A percentile compares a stretch with the other conserved stretches of the same genome.
These are phyloP conservation scores for Tolypocladium album DNA, from an alignment of 2,329 filamentous ascomycete species.

Conservation along the genomic window DNA sequence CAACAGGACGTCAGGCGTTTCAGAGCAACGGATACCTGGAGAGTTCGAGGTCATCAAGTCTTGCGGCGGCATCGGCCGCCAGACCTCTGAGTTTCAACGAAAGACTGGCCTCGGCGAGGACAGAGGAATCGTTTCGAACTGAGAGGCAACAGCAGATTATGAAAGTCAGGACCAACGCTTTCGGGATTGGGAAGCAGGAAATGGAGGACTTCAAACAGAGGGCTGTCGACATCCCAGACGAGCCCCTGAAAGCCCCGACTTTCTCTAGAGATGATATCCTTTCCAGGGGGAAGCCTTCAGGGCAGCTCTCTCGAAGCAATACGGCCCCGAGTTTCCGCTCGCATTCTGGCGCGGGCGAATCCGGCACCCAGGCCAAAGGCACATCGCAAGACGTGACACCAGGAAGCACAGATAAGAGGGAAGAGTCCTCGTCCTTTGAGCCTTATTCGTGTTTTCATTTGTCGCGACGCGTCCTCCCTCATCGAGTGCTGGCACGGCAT, in stretches of 20 bases:
- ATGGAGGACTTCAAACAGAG: conserved; percentile 48
- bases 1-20: conserved; percentile 7
- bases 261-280: conserved; percentile 57
- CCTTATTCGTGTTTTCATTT: conserved; percentile 79
- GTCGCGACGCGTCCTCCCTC: conserved; percentile 71
- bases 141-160: conserved; percentile 43
- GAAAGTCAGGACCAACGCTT: conserved; percentile 42
- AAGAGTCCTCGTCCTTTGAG: conserved; percentile 53
- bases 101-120: conserved; percentile 61
- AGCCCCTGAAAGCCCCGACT: conserved; percentile 33
- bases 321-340: conserved; percentile 23
- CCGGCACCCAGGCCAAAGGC: conserved; percentile 1
- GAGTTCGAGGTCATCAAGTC: conserved; percentile 28
- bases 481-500: conserved; percentile 67
- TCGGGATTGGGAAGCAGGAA: conserved; percentile 45
- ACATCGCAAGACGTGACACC: conserved; percentile 7
- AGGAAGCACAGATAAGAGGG: conserved; percentile 11
- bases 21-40: conserved; percentile 30
- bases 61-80: conserved; percentile 11
- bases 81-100: conserved; percentile 66
- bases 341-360: conserved; percentile 8
- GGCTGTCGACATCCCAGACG: conserved; percentile 43
- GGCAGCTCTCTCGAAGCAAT: conserved; percentile 30
- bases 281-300: conserved; percentile 14
- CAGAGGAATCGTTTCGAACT: conserved; percentile 38